Conservation (phyloP, 352 stramenopile genomes). For the Phytophthora sansomeana region DNA sequence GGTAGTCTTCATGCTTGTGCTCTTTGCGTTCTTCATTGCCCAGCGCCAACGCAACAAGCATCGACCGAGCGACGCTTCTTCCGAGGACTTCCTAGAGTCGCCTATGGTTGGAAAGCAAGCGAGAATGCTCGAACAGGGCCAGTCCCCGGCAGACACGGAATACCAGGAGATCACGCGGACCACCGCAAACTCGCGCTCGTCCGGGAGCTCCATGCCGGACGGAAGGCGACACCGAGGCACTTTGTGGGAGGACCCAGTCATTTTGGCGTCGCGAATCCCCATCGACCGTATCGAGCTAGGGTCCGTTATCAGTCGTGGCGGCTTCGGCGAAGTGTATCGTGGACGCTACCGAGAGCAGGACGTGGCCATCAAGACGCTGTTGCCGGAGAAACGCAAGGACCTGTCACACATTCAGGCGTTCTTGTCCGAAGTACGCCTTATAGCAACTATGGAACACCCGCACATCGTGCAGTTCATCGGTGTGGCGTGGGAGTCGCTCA, state of each 20-base stretch:
- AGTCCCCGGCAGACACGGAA: slow-evolving; percentile 18
- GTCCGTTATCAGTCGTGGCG: slow-evolving; percentile 40
- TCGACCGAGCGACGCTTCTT: slow-evolving; percentile 12
- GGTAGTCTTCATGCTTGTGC: slow-evolving; percentile 34
- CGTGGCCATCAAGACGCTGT: slow-evolving; percentile 52
- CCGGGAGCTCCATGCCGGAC: slow-evolving; percentile 10
- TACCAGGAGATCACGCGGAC: slow-evolving; percentile 30
- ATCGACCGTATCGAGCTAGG: slow-evolving; percentile 47
- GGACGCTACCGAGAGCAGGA: slow-evolving; percentile 44
- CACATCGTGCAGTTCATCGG: slow-evolving; percentile 65
- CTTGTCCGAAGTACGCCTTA: slow-evolving; percentile 50
- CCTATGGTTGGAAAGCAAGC: slow-evolving; percentile 22
- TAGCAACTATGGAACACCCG: slow-evolving; percentile 51
- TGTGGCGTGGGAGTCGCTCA: slow-evolving; percentile 58
- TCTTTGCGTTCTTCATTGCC: slow-evolving; percentile 37
- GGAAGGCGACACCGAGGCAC: slow-evolving; percentile 14
- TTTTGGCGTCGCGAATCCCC: slow-evolving; percentile 46
- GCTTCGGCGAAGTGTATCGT: slow-evolving; percentile 46
- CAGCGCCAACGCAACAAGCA: slow-evolving; percentile 28
- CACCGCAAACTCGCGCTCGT: slow-evolving; percentile 26
- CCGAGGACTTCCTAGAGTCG: slow-evolving; percentile 20
- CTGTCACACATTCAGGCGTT: slow-evolving; percentile 48
- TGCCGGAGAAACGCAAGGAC: slow-evolving; percentile 48
- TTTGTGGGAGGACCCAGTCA: slow-evolving; percentile 47
- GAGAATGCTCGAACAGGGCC: slow-evolving; percentile 9